A percentile compares a stretch with the other conserved stretches of the same genome.
These are phyloP conservation scores for Russula dissimulans DNA, from an alignment of 768 basidiomycete genomes.

Conservation along the genomic window DNA sequence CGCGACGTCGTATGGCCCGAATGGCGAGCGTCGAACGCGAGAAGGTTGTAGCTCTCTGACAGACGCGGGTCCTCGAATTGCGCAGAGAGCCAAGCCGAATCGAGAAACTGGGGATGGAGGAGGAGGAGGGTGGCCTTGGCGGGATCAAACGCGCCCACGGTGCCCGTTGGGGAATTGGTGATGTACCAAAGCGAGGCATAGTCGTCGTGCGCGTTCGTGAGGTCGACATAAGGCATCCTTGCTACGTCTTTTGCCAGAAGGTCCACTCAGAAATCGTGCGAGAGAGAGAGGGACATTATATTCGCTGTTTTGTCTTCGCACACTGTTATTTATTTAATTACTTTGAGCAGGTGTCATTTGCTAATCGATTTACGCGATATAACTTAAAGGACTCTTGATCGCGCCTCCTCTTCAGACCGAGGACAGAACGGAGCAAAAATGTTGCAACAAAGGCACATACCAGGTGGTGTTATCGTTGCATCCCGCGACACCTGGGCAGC, in stretches of 20 bases:
- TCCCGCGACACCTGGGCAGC: no score
- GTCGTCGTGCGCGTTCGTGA: slow-evolving; percentile 14
- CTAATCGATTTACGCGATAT: no score
- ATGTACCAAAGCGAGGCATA: slow-evolving; percentile 24
- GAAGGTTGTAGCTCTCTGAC: slow-evolving; percentile 21
- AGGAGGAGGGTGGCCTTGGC: slow-evolving; percentile 23
- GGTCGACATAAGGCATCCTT: slow-evolving; percentile 20
- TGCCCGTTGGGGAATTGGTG: slow-evolving; percentile 22
- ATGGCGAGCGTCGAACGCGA: slow-evolving; percentile 23
- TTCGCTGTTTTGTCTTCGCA: background rate
- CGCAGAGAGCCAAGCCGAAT: slow-evolving; percentile 21
- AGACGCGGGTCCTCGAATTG: slow-evolving; percentile 25
- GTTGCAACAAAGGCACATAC: no score
- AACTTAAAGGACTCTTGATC: no score
- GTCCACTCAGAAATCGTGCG: background rate
- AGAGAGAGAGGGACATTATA: background rate
- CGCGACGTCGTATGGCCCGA: slow-evolving; percentile 18
- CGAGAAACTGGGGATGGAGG: slow-evolving; percentile 23
- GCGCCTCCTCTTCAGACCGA: no score
- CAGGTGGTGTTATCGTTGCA: no score
- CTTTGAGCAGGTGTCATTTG: no score
- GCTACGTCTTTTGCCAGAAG: no score
- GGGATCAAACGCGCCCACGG: slow-evolving; percentile 21
- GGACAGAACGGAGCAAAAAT: no score
- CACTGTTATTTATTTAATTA: no score